Percentiles rank a stretch among this genome's conserved stretches.
These are phyloP conservation scores for Kodamaea leandrae DNA, from an alignment of 805 yeast genomes.

Conservation along the genomic window DNA sequence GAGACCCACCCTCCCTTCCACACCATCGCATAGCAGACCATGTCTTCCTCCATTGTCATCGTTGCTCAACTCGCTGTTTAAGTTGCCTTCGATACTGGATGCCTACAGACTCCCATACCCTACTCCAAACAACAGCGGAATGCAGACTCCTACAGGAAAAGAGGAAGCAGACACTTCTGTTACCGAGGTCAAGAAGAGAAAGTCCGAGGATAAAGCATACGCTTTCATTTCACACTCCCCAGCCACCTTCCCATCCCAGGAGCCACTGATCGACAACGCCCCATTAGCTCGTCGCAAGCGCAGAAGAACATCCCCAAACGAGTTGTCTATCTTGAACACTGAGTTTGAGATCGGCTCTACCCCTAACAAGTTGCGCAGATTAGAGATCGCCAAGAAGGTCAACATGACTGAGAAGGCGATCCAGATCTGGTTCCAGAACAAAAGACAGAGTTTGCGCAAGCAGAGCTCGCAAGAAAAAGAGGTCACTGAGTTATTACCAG, in stretches of 20 bases:
- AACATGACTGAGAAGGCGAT: conserved; percentile 97
- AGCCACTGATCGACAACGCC: conserved; percentile 85
- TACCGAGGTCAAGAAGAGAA: conserved; percentile 9
- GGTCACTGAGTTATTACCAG: conserved; percentile 43
- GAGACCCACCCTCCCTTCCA: conserved; percentile 28
- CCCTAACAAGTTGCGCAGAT: conserved; percentile 75
- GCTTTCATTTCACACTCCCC: conserved; percentile 95
- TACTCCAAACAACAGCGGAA: conserved; percentile 3
- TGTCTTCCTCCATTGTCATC: conserved; percentile 42
- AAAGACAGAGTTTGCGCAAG: conserved; percentile 77
- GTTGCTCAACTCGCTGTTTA: conserved; percentile 20
- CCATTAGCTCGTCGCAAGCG: conserved; percentile 91
- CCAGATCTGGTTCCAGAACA: conserved; percentile 98
- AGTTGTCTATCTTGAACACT: conserved; percentile 72
- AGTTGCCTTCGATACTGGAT: conserved; percentile 27
- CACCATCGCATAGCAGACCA: conserved; percentile 20
- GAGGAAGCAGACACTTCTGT: conserved; percentile 1
- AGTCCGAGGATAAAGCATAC: conserved; percentile 39
- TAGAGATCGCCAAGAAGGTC: conserved; percentile 74
- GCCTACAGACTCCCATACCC: conserved; percentile 8
- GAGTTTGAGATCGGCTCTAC: conserved; percentile 78
- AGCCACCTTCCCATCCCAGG: conserved; percentile 78
- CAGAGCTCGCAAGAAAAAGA: conserved; percentile 36
- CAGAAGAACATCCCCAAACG: conserved; percentile 90
- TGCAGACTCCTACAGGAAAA: not conserved